These are phyloP conservation scores for Botrytis paeoniae DNA, from an alignment of 2,329 filamentous ascomycete species.

Conservation along the genomic window DNA sequence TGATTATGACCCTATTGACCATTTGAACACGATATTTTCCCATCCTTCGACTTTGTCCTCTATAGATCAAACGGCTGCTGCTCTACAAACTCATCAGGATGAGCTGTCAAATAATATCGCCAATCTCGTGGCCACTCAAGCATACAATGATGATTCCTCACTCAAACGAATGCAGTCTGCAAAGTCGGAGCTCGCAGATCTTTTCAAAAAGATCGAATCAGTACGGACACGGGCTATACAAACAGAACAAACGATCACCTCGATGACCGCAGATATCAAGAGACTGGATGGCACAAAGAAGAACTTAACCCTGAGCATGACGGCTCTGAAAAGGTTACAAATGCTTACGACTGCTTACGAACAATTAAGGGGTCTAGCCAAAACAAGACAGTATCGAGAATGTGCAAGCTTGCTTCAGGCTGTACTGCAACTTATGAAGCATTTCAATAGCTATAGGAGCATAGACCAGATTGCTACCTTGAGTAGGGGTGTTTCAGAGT, in stretches of 20 bases:
- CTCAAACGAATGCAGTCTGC: conserved; percentile 89
- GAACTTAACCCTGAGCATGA: conserved; percentile 97
- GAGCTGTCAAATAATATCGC: conserved; percentile 77
- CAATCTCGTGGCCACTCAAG: conserved; percentile 69
- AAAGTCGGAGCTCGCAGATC: conserved; percentile 80
- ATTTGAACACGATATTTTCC: conserved; percentile 91
- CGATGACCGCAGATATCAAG: conserved; percentile 99
- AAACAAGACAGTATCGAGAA: conserved; percentile 87
- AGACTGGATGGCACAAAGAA: conserved; percentile 93
- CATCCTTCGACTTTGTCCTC: conserved; percentile 81
- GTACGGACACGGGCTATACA: conserved; percentile 85
- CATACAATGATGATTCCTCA: conserved; percentile 80
- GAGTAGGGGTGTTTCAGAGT: conserved; percentile 86
- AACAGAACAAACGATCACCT: conserved; percentile 93
- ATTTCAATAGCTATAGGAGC: conserved; percentile 96
- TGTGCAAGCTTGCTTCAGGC: conserved; percentile 92
- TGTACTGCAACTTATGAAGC: conserved; percentile 94
- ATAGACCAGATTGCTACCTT: conserved; percentile 97
- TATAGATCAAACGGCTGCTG: conserved; percentile 69
- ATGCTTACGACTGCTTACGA: conserved; percentile 99
- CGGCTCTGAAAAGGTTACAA: conserved; percentile 90
- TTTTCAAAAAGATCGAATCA: conserved; percentile 93
- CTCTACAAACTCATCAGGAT: conserved; percentile 74
- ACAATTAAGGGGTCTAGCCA: conserved; percentile 79
- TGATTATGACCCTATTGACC: conserved; percentile 89